Conservation (phyloP, 352 stramenopile species). For the Globisporangium yorkense region DNA sequence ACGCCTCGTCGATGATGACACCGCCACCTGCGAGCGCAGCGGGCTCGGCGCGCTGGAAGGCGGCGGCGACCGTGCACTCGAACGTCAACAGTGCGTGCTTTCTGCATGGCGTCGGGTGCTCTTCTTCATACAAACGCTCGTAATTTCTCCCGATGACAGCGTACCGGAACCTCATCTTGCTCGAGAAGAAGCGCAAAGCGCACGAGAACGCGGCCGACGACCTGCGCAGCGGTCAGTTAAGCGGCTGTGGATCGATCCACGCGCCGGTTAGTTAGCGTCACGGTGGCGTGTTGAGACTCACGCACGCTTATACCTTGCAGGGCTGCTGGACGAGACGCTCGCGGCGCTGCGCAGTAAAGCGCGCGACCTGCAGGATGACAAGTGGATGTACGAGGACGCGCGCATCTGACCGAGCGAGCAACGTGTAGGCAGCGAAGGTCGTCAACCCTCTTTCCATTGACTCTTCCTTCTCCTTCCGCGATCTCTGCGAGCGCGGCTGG, state of each 20-base stretch:
- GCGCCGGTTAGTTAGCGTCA: conserved; percentile 11
- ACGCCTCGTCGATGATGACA: not conserved
- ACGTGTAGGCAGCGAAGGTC: not conserved
- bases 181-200: conserved; percentile 48
- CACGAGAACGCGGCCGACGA: conserved; percentile 36
- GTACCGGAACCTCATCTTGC: conserved; percentile 39
- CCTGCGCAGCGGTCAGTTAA: conserved; percentile 19
- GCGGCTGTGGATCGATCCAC: conserved; percentile 1
- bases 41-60: conserved; percentile 9
- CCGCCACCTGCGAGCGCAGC: not conserved
- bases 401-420: conserved; percentile 24
- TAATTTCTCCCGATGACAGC: conserved; percentile 7
- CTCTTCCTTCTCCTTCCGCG: not conserved
- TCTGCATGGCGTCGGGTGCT: not conserved
- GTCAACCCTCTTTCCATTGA: not conserved
- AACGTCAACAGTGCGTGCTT: conserved; percentile 20
- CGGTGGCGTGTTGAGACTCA: not conserved
- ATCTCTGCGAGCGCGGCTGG: not conserved
- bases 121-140: not conserved
- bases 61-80: conserved; percentile 11
- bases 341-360: conserved; percentile 43
- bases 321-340: conserved; percentile 51
- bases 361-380: conserved; percentile 54
- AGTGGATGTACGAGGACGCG: conserved; percentile 73
- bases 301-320: conserved; percentile 13